phyloP scores from a whole-genome alignment of 2,329 filamentous ascomycete species.

The Arthroderma uncinatum region DNA sequence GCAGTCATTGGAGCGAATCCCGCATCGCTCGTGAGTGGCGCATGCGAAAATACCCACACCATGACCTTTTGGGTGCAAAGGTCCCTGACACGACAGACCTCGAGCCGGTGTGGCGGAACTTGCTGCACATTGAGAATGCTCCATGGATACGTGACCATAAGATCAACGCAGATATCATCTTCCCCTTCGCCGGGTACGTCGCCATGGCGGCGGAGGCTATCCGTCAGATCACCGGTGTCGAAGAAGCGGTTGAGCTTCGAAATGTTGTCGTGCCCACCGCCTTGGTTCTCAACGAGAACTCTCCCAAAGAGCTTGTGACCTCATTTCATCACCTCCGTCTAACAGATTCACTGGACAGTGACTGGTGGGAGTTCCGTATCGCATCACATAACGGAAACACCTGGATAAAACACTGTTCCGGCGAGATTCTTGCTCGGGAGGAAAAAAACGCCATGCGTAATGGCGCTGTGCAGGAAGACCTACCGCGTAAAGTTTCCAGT shows the following conservation, averaged over 20 bases:
- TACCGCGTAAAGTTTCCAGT: not conserved
- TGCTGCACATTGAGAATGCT: constrained; percentile 22
- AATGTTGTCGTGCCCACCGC: constrained; percentile 16
- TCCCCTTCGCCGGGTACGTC: constrained; percentile 35
- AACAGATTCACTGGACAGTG: not conserved
- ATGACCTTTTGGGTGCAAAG: constrained; percentile 19
- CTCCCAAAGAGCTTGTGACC: constrained; percentile 17
- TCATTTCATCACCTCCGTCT: constrained; percentile 10
- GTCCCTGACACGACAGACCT: constrained; percentile 20
- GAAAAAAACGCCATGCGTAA: not conserved
- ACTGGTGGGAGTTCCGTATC: constrained; percentile 11
- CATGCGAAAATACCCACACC: constrained; percentile 10
- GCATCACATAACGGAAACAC: constrained; percentile 15
- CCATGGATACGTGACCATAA: constrained; percentile 38
- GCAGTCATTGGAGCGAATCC: constrained; percentile 19
- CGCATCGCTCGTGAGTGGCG: constrained; percentile 18
- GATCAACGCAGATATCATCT: constrained; percentile 29
- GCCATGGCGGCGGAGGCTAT: constrained; percentile 35
- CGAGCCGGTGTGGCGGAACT: constrained; percentile 32
- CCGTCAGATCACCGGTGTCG: constrained; percentile 7
- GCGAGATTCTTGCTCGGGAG: constrained; percentile 9
- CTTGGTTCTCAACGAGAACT: constrained; percentile 16
- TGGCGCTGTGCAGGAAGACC: not conserved
- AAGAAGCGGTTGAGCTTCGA: constrained; percentile 9
- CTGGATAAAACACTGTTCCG: constrained; percentile 21